Evolutionary conservation across 208 protist genomes (phyloP).

Genomic region (Wallacemonas sp.): DNA sequence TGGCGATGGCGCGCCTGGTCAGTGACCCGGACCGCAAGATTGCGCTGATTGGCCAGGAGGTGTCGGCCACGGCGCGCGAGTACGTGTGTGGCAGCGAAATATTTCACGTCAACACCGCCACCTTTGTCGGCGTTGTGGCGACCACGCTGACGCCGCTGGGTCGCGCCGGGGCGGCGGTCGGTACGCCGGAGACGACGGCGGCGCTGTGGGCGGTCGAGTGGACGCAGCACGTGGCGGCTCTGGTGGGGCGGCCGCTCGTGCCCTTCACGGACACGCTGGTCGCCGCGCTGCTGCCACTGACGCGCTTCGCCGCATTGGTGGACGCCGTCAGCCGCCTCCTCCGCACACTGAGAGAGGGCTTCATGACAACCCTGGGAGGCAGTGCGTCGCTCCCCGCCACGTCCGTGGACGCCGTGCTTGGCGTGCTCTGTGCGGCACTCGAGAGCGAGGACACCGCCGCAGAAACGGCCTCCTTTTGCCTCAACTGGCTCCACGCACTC

Average conservation of each 20-base stretch:
- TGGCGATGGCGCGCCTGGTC: conserved; percentile 47
- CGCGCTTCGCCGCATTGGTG: not conserved
- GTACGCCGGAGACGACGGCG: not conserved
- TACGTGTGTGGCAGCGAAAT: conserved; percentile 38
- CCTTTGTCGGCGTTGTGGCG: conserved; percentile 50
- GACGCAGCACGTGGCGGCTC: conserved; percentile 55
- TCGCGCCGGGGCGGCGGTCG: not conserved
- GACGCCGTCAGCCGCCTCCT: not conserved
- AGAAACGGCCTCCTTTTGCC: not conserved
- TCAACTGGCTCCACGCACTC: not conserved
- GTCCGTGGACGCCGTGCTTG: not conserved
- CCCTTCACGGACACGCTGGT: conserved; percentile 19
- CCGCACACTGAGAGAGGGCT: not conserved
- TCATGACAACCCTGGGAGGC: not conserved
- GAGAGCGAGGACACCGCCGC: not conserved
- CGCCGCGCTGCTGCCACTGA: conserved; percentile 1
- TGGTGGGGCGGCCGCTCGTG: conserved; percentile 48
- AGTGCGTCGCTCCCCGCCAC: not conserved
- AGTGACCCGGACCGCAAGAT: conserved; percentile 64
- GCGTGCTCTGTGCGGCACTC: not conserved
- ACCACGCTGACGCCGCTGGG: conserved; percentile 25
- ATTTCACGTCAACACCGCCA: conserved; percentile 32
- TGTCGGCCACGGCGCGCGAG: conserved; percentile 61
- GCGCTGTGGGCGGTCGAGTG: conserved; percentile 65
- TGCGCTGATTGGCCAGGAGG: conserved; percentile 53